Evolutionary conservation across 306 rosid genomes (phyloP).

Genomic region (Cicer judaicum): DNA sequence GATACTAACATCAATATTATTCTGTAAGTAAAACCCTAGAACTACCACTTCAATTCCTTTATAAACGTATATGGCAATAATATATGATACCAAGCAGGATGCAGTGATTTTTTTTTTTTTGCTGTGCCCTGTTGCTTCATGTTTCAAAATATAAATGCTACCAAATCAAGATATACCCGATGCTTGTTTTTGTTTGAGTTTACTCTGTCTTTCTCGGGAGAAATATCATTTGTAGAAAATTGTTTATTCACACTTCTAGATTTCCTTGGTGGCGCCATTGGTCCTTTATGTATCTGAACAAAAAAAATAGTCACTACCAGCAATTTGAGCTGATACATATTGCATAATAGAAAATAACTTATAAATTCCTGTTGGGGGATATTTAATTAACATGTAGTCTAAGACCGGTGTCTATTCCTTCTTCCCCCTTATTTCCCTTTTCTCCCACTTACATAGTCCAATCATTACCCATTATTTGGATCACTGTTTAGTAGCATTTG

Average conservation of each 20-base stretch:
- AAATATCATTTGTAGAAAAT: slow-evolving; percentile 54
- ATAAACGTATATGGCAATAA: neutral
- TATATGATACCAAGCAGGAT: slow-evolving; percentile 31
- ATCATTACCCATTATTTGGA: neutral
- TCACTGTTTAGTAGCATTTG: neutral
- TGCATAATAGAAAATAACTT: slow-evolving; percentile 14
- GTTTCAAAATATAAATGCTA: slow-evolving; percentile 9
- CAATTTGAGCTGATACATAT: slow-evolving; percentile 23
- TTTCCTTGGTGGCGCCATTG: slow-evolving; percentile 77
- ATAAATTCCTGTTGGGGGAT: neutral
- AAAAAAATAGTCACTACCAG: slow-evolving; percentile 24
- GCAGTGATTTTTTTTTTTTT: slow-evolving; percentile 18
- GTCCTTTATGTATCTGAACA: slow-evolving; percentile 47
- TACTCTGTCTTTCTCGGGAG: slow-evolving; percentile 64
- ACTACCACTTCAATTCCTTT: slow-evolving; percentile 13
- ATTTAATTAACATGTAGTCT: neutral
- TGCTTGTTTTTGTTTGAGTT: slow-evolving; percentile 57
- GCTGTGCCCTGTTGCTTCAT: neutral
- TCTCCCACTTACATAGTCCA: neutral
- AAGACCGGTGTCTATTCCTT: slow-evolving; percentile 21
- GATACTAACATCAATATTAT: slow-evolving; percentile 7
- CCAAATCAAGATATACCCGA: slow-evolving; percentile 53
- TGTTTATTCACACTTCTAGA: slow-evolving; percentile 60
- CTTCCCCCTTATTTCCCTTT: slow-evolving; percentile 4
- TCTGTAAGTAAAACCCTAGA: slow-evolving; percentile 25